Base-by-base conservation (phyloP, 2,329 filamentous ascomycete species). In the Colletotrichum truncatum region DNA sequence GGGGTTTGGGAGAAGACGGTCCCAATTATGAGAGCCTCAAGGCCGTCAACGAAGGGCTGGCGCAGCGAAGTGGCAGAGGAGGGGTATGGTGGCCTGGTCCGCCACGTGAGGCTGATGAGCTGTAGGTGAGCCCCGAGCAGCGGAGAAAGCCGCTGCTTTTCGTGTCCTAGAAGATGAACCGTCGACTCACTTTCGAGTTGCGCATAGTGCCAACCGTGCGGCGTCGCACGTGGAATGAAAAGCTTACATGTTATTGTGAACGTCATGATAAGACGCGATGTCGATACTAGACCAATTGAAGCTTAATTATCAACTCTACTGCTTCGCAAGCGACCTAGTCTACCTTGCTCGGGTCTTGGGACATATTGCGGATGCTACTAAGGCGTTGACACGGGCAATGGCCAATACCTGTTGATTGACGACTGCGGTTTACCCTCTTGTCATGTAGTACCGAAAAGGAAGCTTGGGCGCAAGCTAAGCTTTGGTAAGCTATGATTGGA, bases 1-100 rank as follows among this genome's bases (percentile, higher is more conserved):
- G 91, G 91, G 90, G 89, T 18, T 72, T 93, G 63, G 91, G 89
- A 2, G 90, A 93, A 76, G 91, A 93, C 64, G 84, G 80, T 2
- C 78, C 81, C 1, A 57, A 70, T 3, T 86, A 81, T 64, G 69
- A 72, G 18, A 81, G 81, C 58, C 73, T 85, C 10, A 67, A 68
- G 32, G 78, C 78, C 4, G 68, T 78, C 21, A 72, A 69, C 55
- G 53, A 72, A 8, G 72, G 71, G 5, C 39, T 78, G 49, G 66
- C 39, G 28, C 4, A 66, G 36, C 55, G 64, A 32, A 51, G 28
- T 26, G 3, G 16, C 14, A 45, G 56, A 10, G 10, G 12, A 4
- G 56, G 49, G 3, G 34, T 48, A 4, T 61, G 53, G 61, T 39
- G 41, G 4, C 36, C 63, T 16, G 49, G 32, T 49, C 57, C 43